Percentiles rank a stretch among this genome's conserved stretches.
Evolutionary conservation across 805 yeast genomes (phyloP).

Genomic region (Cephaloascus albidus): DNA sequence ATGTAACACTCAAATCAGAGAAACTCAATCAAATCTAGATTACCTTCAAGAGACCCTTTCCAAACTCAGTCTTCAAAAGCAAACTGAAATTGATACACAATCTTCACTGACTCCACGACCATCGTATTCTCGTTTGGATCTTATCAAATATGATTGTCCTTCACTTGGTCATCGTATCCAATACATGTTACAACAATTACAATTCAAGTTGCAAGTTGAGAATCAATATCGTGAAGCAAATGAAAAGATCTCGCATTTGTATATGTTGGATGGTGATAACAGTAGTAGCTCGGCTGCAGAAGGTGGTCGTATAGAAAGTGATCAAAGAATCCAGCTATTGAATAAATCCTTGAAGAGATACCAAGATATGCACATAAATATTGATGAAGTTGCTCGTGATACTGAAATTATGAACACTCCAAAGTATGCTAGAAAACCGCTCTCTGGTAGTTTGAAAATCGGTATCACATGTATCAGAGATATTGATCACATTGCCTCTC

Average conservation of each 20-base stretch:
- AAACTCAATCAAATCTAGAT: constrained; percentile 84
- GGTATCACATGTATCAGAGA: constrained; percentile 74
- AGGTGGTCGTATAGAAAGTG: constrained; percentile 76
- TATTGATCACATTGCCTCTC: constrained; percentile 86
- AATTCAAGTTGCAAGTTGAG: constrained; percentile 89
- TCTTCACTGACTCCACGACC: constrained; percentile 17
- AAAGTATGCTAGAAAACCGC: constrained; percentile 70
- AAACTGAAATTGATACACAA: not conserved
- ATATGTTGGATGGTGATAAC: constrained; percentile 86
- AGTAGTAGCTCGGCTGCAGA: constrained; percentile 81
- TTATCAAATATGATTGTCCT: constrained; percentile 88
- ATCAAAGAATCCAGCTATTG: constrained; percentile 75
- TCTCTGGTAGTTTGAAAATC: constrained; percentile 71
- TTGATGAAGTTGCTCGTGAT: constrained; percentile 56
- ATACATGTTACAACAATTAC: constrained; percentile 90
- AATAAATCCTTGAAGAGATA: constrained; percentile 80
- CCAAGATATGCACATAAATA: constrained; percentile 75
- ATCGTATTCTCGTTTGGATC: constrained; percentile 61
- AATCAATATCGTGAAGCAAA: constrained; percentile 89
- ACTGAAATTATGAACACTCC: constrained; percentile 61
- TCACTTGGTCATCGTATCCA: constrained; percentile 91
- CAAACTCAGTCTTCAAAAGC: constrained; percentile 37
- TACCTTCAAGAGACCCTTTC: constrained; percentile 73
- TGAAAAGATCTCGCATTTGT: constrained; percentile 77
- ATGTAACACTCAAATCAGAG: constrained; percentile 84